Base-by-base conservation (phyloP, 371 early-diverging fungal species). In the Syncephalastrum sp. region DNA sequence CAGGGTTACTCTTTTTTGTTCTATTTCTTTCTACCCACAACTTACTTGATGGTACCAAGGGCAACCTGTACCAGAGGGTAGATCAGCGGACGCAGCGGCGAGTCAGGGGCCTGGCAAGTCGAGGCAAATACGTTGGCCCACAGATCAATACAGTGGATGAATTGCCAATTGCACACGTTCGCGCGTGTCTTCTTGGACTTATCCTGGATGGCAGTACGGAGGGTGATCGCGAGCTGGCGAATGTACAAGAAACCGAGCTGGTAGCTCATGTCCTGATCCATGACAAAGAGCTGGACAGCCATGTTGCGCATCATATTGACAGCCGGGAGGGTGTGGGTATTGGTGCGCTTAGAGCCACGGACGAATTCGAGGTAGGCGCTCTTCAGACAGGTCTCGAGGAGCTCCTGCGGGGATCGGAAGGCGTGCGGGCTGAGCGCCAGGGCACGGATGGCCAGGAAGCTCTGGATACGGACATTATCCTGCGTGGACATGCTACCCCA, bases 91-190 rank as follows among this genome's bases (percentile, higher is more conserved):
- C 84, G 83, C 47, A 95, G 72, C 13, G 85, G 74, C 13, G 82
- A 82, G 51, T 77, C 77, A 46, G 79, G 72, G 41, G 85, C 83
- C 38, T 76, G 76, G 55, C 89, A 88, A 69, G 89, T 85, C 19
- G 87, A 86, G 14, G 86, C 70, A 53, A 95, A 64, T 1, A 95
- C 89, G 53, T 90, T 86, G 17, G 91, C 64, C 96, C 96, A 96
- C 55, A 94, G 86, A 62, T 87, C 84, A 56, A 97, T 75, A 56
- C 91, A 89, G 71, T 94, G 92, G 42, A 96, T 69, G 67, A 86
- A 96, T 77, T 94, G 95, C 96, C 96, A 96, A 77, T 93, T 93
- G 82, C 96, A 95, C 21, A 96, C 91, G 44, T 44, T 44, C 19
- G 24, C 45, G 27, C n/a, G 23, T 19, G 24, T 43, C 45, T 38